Conservation (phyloP, 2,329 filamentous ascomycete genomes). For the Ophiosphaerella narmari region DNA sequence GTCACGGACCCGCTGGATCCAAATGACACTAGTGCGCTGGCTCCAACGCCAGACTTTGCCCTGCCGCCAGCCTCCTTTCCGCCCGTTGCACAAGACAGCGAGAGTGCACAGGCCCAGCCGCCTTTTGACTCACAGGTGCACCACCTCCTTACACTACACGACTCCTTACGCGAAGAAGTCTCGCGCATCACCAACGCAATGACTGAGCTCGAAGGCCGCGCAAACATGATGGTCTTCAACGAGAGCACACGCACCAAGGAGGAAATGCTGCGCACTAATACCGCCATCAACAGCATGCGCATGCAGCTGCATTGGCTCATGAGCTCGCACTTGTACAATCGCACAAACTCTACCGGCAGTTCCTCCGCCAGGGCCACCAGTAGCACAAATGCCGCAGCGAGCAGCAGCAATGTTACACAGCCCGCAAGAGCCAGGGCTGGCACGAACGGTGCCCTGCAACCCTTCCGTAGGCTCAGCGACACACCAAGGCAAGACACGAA, state of each 20-base stretch:
- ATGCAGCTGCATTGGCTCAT: conserved; percentile 68
- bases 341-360: conserved; percentile 30
- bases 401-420: conserved; percentile 32
- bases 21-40: conserved; percentile 39
- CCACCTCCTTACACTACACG: conserved; percentile 65
- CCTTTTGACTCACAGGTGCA: conserved; percentile 57
- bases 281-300: conserved; percentile 62
- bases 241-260: conserved; percentile 66
- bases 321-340: conserved; percentile 58
- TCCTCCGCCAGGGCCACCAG: conserved; percentile 30
- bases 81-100: conserved; percentile 28
- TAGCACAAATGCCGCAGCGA: conserved; percentile 24
- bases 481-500: conserved; percentile 45
- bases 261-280: conserved; percentile 65
- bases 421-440: conserved; percentile 25
- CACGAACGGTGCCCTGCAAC: conserved; percentile 30
- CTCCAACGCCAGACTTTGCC: conserved; percentile 43
- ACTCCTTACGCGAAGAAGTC: conserved; percentile 64
- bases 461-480: conserved; percentile 42
- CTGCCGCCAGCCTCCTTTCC: conserved; percentile 42
- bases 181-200: conserved; percentile 59
- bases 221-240: conserved; percentile 66
- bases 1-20: conserved; percentile 42
- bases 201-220: conserved; percentile 63
- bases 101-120: conserved; percentile 31